A percentile compares a stretch with the other conserved stretches of the same genome.
These are phyloP conservation scores for Capsicum chinense DNA, from an alignment of 257 asterid genomes.

Conservation along the genomic window DNA sequence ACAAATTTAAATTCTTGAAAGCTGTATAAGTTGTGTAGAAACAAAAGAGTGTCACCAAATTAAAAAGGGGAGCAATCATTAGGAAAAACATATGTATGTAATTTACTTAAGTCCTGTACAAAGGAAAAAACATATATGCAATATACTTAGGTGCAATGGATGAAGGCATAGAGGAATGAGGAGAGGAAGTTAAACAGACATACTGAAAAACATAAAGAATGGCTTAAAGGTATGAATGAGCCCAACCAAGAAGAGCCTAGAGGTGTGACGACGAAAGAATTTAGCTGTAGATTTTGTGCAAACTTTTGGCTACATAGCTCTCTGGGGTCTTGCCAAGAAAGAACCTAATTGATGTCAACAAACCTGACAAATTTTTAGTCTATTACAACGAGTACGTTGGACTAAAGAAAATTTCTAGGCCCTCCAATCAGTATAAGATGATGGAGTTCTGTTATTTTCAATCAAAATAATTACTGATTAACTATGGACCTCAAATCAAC, in stretches of 20 bases:
- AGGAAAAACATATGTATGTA: not conserved
- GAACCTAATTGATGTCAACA: not conserved
- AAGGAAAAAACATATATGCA: not conserved
- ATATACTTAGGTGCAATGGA: not conserved
- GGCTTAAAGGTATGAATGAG: not conserved
- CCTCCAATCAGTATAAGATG: not conserved
- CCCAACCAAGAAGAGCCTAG: not conserved
- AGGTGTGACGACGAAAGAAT: not conserved
- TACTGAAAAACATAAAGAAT: not conserved
- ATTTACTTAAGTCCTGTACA: not conserved
- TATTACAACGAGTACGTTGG: not conserved
- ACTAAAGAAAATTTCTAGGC: not conserved
- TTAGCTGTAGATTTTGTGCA: conserved; percentile 20
- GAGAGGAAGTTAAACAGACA: not conserved
- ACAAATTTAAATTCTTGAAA: not conserved
- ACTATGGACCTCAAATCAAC: not conserved
- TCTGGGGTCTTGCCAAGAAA: not conserved
- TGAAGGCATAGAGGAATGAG: not conserved
- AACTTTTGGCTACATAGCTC: not conserved
- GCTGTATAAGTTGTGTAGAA: not conserved
- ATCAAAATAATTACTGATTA: conserved; percentile 4
- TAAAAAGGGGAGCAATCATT: not conserved
- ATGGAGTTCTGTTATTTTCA: not conserved
- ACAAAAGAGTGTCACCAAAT: not conserved
- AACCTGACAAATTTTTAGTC: not conserved